Percentiles rank a stretch among this genome's conserved stretches.
These are phyloP conservation scores for Fusarium sp. DNA, from an alignment of 2,329 filamentous ascomycete genomes.

Conservation along the genomic window DNA sequence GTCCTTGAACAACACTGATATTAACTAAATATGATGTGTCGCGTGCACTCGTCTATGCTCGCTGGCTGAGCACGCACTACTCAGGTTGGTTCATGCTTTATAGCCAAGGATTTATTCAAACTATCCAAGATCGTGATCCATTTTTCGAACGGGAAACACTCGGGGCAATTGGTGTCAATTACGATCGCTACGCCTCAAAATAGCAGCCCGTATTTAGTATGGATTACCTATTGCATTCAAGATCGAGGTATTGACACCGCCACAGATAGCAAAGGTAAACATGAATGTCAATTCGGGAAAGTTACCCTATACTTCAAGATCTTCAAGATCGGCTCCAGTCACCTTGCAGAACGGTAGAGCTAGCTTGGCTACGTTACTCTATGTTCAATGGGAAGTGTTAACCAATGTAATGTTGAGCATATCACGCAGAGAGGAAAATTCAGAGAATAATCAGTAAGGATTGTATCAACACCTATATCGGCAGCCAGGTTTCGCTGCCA, in stretches of 20 bases:
- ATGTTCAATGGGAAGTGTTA: neutral
- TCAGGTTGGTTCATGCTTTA: neutral
- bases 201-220: neutral
- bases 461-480: conserved; percentile 28
- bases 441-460: neutral
- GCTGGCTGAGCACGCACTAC: neutral
- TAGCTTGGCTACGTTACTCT: neutral
- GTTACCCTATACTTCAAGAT: neutral
- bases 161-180: neutral
- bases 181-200: neutral
- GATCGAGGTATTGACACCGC: neutral
- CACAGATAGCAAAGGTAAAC: neutral
- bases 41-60: conserved; percentile 10
- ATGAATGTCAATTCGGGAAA: neutral
- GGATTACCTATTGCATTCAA: neutral
- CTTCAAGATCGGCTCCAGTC: neutral
- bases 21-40: neutral
- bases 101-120: neutral
- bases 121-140: neutral
- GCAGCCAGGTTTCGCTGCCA: conserved; percentile 21
- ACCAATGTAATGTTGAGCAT: neutral
- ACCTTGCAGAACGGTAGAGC: neutral
- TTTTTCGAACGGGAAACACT: conserved; percentile 1
- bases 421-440: neutral
- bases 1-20: neutral